phyloP scores from a whole-genome alignment of 2,329 filamentous ascomycete genomes.

The Hypoxylon sp. region DNA sequence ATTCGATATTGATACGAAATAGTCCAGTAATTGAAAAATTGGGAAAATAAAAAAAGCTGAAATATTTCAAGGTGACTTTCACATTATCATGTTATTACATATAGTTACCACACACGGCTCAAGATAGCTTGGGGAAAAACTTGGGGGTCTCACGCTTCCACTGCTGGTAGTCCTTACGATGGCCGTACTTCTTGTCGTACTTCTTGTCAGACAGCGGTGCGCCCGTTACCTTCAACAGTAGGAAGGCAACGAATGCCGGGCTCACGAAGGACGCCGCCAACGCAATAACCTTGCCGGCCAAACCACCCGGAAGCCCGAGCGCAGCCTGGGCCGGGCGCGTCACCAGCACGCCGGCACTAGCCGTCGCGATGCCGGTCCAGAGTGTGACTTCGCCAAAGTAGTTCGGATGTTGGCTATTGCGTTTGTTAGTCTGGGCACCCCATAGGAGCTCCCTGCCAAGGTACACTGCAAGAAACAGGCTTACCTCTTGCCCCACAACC shows the following conservation, averaged over 20 bases:
- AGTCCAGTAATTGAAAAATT: too few relatives aligned
- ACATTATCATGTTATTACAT: too few relatives aligned
- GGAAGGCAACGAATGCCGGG: conserved; percentile 69
- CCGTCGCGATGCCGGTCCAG: conserved; percentile 72
- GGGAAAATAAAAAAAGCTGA: too few relatives aligned
- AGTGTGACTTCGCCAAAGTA: conserved; percentile 77
- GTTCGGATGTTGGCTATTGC: conserved; percentile 67
- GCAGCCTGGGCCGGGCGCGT: conserved; percentile 62
- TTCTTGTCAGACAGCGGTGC: conserved; percentile 73
- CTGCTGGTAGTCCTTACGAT: conserved; percentile 69
- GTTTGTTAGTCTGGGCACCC: background rate
- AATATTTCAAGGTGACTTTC: too few relatives aligned
- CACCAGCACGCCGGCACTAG: conserved; percentile 64
- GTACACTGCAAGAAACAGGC: conserved; percentile 22
- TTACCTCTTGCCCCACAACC: conserved; percentile 66
- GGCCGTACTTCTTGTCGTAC: conserved; percentile 70
- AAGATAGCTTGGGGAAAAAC: conserved; percentile 68
- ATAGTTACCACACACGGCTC: too few relatives aligned
- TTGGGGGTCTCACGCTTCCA: conserved; percentile 73
- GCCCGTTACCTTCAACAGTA: conserved; percentile 69
- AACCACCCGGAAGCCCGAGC: conserved; percentile 61
- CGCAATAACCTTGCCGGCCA: conserved; percentile 42
- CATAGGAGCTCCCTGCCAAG: too few relatives aligned
- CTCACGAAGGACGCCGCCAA: conserved; percentile 61
- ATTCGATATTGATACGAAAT: too few relatives aligned